Conservation (phyloP, 2,329 filamentous ascomycete genomes). For the Hypocreales sp. region DNA sequence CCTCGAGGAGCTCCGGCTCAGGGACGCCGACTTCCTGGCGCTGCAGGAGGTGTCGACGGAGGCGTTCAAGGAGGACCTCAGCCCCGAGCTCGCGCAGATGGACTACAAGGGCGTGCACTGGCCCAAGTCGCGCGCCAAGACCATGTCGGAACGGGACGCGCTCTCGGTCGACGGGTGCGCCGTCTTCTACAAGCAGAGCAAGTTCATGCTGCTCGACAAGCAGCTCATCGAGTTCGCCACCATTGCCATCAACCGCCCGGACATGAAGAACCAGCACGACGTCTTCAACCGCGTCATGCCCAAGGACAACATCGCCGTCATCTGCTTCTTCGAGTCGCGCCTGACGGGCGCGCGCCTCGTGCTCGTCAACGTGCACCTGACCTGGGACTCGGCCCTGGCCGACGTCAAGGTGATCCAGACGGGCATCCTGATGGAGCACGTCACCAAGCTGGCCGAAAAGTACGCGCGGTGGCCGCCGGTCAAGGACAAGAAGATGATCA, state of each 20-base stretch:
- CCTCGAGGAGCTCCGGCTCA: slow-evolving; percentile 61
- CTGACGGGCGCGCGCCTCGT: slow-evolving; percentile 82
- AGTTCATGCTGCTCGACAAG: slow-evolving; percentile 88
- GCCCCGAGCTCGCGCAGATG: slow-evolving; percentile 67
- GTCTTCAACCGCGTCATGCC: slow-evolving; percentile 99
- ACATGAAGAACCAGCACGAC: slow-evolving; percentile 95
- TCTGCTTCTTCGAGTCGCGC: slow-evolving; percentile 86
- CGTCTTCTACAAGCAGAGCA: slow-evolving; percentile 90
- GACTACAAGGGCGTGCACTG: slow-evolving; percentile 93
- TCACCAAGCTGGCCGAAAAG: slow-evolving; percentile 72
- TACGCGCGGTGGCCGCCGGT: slow-evolving; percentile 68
- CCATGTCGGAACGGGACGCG: slow-evolving; percentile 81
- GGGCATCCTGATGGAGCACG: slow-evolving; percentile 84
- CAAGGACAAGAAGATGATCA: slow-evolving; percentile 59
- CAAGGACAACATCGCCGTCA: slow-evolving; percentile 88
- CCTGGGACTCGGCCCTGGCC: slow-evolving; percentile 80
- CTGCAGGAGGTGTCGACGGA: slow-evolving; percentile 89
- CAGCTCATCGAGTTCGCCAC: slow-evolving; percentile 84
- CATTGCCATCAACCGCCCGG: slow-evolving; percentile 82
- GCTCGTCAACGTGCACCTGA: slow-evolving; percentile 84
- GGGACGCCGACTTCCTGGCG: slow-evolving; percentile 79
- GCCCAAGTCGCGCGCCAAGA: slow-evolving; percentile 78
- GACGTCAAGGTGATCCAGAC: slow-evolving; percentile 97
- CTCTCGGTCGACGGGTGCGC: slow-evolving; percentile 90
- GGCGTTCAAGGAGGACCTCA: slow-evolving; percentile 83